Percentiles rank a stretch among this genome's conserved stretches.
Evolutionary conservation across 1,284 basidiomycete genomes (phyloP).

Genomic region (Rhodofomes roseus): DNA sequence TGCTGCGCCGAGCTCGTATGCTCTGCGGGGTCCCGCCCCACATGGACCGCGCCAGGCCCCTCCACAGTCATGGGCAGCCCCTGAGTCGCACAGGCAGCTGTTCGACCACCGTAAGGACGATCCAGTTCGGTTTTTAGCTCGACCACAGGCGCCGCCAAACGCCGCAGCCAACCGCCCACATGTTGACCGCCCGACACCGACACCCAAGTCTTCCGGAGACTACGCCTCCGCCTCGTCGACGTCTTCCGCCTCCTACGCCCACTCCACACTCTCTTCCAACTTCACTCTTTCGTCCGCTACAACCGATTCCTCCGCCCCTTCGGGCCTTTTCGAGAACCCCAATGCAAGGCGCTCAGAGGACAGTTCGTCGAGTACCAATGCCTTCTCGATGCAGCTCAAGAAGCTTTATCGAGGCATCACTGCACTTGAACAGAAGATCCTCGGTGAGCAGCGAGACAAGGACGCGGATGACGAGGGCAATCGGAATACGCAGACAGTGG

Average conservation of each 20-base stretch:
- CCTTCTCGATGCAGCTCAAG: constrained; percentile 75
- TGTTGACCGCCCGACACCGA: constrained; percentile 38
- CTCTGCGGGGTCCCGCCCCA: constrained; percentile 34
- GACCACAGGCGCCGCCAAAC: constrained; percentile 31
- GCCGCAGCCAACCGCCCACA: constrained; percentile 14
- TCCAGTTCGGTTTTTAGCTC: constrained; percentile 54
- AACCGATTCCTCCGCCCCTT: constrained; percentile 70
- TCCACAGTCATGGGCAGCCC: constrained; percentile 33
- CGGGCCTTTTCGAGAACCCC: constrained; percentile 49
- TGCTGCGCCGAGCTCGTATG: constrained; percentile 45
- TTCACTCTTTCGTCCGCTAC: constrained; percentile 75
- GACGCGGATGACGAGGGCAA: constrained; percentile 41
- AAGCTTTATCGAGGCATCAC: constrained; percentile 76
- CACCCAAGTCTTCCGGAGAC: constrained; percentile 61
- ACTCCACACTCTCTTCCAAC: constrained; percentile 64
- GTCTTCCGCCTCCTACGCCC: constrained; percentile 62
- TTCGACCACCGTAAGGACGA: constrained; percentile 86
- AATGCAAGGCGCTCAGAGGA: constrained; percentile 39
- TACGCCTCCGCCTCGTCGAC: constrained; percentile 73
- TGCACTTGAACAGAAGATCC: constrained; percentile 67
- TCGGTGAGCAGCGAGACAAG: constrained; percentile 58
- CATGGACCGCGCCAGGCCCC: constrained; percentile 23
- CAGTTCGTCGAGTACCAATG: constrained; percentile 58
- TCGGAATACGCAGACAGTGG: constrained; percentile 20
- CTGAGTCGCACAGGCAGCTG: constrained; percentile 50